phyloP scores from a whole-genome alignment of 176 grass and related monocot genomes.

The Raddia distichophylla region DNA sequence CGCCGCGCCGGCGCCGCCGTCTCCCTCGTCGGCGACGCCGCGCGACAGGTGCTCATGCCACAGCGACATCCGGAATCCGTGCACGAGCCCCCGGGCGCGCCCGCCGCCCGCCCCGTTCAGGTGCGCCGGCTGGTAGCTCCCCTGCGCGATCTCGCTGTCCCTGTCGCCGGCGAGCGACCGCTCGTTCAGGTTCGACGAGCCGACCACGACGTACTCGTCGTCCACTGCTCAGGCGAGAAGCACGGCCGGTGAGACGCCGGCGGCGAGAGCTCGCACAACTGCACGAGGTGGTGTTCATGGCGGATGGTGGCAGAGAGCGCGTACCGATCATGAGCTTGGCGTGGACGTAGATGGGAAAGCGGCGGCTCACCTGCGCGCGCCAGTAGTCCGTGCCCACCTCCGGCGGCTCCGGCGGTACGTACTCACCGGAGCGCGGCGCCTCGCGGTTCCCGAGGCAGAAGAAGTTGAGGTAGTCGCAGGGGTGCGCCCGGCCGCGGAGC shows the following conservation, averaged over 20 bases:
- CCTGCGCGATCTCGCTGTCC: slow-evolving; percentile 91
- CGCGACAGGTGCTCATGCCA: slow-evolving; percentile 83
- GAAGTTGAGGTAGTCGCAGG: slow-evolving; percentile 94
- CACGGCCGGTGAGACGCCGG: neutral
- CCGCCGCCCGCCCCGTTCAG: slow-evolving; percentile 49
- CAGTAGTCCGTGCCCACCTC: slow-evolving; percentile 62
- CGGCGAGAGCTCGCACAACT: neutral
- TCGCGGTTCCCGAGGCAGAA: slow-evolving; percentile 92
- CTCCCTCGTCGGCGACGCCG: neutral
- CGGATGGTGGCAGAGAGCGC: neutral
- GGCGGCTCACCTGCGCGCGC: slow-evolving; percentile 68
- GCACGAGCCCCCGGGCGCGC: slow-evolving; percentile 53
- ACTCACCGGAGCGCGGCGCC: slow-evolving; percentile 47
- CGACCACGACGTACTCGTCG: slow-evolving; percentile 85
- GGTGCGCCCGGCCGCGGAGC: slow-evolving; percentile 66
- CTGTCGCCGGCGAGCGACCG: slow-evolving; percentile 83
- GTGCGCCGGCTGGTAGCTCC: slow-evolving; percentile 85
- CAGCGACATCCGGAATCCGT: slow-evolving; percentile 76
- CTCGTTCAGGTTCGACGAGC: slow-evolving; percentile 94
- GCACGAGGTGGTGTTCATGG: too few species aligned
- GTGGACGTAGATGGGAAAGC: slow-evolving; percentile 85
- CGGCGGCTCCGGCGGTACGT: slow-evolving; percentile 52
- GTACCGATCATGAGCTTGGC: slow-evolving; percentile 95
- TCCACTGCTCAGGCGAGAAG: slow-evolving; percentile 45
- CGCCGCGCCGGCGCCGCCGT: neutral